Percentiles rank a stretch among this genome's conserved stretches.
Evolutionary conservation across 2,329 filamentous ascomycete genomes (phyloP).

Genomic region (Paecilomyces niveus): DNA sequence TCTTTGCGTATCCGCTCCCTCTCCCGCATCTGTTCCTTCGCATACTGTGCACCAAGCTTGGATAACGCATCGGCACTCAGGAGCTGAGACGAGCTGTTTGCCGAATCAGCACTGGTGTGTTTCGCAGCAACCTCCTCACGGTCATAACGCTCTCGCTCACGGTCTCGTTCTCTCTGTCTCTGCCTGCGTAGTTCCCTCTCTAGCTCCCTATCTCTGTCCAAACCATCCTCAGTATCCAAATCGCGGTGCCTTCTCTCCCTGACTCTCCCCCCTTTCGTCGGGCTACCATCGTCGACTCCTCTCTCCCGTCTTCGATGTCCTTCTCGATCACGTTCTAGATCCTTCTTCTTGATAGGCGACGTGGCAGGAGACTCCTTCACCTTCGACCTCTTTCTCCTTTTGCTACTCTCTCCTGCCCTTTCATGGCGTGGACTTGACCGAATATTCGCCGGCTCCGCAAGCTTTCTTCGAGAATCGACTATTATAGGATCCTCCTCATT

Average conservation of each 20-base stretch:
- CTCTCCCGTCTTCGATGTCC: conserved; percentile 21
- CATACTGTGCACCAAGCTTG: conserved; percentile 58
- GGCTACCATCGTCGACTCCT: conserved; percentile 22
- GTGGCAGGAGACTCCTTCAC: conserved; percentile 30
- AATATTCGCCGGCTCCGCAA: not conserved
- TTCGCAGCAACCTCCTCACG: conserved; percentile 11
- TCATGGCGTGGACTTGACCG: conserved; percentile 9
- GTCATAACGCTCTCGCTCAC: conserved; percentile 7
- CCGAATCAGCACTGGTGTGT: conserved; percentile 33
- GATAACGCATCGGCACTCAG: conserved; percentile 54
- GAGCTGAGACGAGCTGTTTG: conserved; percentile 35
- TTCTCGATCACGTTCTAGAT: conserved; percentile 26
- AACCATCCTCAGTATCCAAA: conserved; percentile 6
- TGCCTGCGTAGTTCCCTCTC: conserved; percentile 13
- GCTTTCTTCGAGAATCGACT: conserved; percentile 5
- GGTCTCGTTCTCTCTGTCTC: conserved; percentile 15
- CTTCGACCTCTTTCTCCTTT: conserved; percentile 20
- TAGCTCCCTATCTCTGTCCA: conserved; percentile 16
- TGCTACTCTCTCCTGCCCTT: conserved; percentile 3
- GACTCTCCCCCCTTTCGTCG: conserved; percentile 7
- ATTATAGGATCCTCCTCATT: conserved; percentile 10
- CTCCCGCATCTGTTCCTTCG: conserved; percentile 34
- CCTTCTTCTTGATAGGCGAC: conserved; percentile 27
- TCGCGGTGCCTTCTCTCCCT: conserved; percentile 13
- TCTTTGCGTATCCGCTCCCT: conserved; percentile 8